phyloP scores from a whole-genome alignment of 805 yeast species.

The Maudiozyma serrabonitensis region DNA sequence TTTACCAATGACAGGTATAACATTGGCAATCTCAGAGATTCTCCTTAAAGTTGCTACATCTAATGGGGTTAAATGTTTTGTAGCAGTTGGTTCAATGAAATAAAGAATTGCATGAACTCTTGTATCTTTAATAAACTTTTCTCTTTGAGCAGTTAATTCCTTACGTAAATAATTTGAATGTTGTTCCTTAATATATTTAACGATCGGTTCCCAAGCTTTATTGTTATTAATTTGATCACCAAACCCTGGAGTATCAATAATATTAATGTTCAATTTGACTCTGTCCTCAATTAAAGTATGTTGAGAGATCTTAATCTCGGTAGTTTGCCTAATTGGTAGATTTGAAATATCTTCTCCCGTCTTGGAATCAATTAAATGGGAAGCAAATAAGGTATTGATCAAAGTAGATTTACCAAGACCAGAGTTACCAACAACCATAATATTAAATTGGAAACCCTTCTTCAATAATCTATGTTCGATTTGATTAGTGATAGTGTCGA shows the following conservation, averaged over 20 bases:
- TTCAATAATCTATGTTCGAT: conserved; percentile 86
- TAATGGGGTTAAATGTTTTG: conserved; percentile 69
- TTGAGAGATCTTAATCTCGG: conserved; percentile 67
- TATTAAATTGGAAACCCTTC: conserved; percentile 87
- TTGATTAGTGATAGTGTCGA: conserved; percentile 91
- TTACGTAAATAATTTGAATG: conserved; percentile 84
- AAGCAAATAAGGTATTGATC: conserved; percentile 80
- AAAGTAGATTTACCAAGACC: conserved; percentile 93
- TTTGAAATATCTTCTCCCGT: conserved; percentile 58
- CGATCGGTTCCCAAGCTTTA: conserved; percentile 93
- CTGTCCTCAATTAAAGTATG: conserved; percentile 74
- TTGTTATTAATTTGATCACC: conserved; percentile 95
- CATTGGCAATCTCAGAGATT: conserved; percentile 82
- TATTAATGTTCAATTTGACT: conserved; percentile 74
- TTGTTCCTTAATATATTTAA: conserved; percentile 90
- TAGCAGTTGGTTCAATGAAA: conserved; percentile 70
- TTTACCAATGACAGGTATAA: conserved; percentile 92
- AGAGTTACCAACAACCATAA: conserved; percentile 88
- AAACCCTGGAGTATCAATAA: conserved; percentile 96
- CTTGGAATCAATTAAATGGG: conserved; percentile 58
- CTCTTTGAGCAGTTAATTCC: conserved; percentile 92
- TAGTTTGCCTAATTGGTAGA: conserved; percentile 76
- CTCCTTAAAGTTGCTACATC: conserved; percentile 78
- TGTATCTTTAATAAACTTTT: conserved; percentile 68
- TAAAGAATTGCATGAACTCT: conserved; percentile 90